A percentile compares a stretch with the other conserved stretches of the same genome.
Conservation (phyloP, 148 eudicot genomes). For the Rhododendron mucronatum region DNA sequence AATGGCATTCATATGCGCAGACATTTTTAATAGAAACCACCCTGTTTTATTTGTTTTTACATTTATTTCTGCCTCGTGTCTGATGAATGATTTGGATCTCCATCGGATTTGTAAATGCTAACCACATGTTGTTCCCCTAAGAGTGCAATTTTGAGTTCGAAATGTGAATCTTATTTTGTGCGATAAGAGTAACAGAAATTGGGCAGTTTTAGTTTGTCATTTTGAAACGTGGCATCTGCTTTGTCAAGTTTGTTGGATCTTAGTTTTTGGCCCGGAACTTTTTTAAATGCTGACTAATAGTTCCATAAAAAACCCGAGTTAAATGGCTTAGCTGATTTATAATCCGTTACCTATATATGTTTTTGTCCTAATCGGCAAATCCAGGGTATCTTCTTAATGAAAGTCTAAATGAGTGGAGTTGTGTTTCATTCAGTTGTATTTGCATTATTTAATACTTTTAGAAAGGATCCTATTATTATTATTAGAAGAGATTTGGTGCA, state of each 20-base stretch:
- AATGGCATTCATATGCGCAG: too few species aligned
- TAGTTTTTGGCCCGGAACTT: background rate
- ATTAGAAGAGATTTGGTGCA: background rate
- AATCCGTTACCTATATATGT: background rate
- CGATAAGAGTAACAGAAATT: background rate
- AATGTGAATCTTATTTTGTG: background rate
- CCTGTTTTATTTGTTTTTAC: background rate
- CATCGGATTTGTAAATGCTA: background rate
- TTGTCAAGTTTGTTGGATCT: background rate
- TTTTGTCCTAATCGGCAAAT: background rate
- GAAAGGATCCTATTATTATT: background rate
- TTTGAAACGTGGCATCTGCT: background rate
- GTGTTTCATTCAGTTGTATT: background rate
- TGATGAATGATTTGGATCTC: background rate
- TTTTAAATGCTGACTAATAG: background rate
- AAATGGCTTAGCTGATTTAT: background rate
- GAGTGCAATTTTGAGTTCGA: background rate
- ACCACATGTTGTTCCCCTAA: background rate
- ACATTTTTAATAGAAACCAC: too few species aligned
- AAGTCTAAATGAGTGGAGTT: background rate
- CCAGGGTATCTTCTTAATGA: background rate
- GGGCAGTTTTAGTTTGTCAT: background rate
- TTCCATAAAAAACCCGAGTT: background rate
- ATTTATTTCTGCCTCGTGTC: background rate
- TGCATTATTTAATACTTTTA: background rate